These are phyloP conservation scores for Theileria parva DNA, from an alignment of 169 alveolate genomes.

Conservation along the genomic window DNA sequence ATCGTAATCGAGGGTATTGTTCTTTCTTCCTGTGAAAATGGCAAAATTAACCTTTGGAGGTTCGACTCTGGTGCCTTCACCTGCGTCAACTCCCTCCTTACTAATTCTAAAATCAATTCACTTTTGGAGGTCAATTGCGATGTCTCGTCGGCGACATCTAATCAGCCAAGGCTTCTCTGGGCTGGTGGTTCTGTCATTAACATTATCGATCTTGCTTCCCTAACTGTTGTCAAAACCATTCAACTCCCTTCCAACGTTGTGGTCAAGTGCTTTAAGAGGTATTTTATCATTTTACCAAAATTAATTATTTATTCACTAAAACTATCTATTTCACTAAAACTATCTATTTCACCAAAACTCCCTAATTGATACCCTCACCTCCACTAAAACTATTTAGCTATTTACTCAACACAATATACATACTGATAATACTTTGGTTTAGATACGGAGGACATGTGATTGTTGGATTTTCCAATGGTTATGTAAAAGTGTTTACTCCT, in stretches of 20 bases:
- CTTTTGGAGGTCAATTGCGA: constrained; percentile 55
- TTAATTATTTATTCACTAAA: no score
- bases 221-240: constrained; percentile 27
- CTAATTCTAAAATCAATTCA: constrained; percentile 34
- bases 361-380: neutral
- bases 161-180: constrained; percentile 50
- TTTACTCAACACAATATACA: neutral
- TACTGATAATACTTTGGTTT: neutral
- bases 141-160: constrained; percentile 6
- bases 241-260: constrained; percentile 48
- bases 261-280: constrained; percentile 34
- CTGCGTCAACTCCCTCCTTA: constrained; percentile 51
- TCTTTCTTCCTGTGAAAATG: constrained; percentile 56
- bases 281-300: neutral
- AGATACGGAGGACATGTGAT: constrained; percentile 61
- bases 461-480: constrained; percentile 52
- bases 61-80: constrained; percentile 55
- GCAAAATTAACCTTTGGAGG: constrained; percentile 62
- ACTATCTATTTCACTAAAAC: no score
- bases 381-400: neutral
- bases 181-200: constrained; percentile 61
- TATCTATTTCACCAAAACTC: neutral
- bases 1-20: constrained; percentile 53
- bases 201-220: constrained; percentile 50
- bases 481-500: constrained; percentile 19